Evolutionary conservation across 192 early-diverging fungal species (phyloP).

Genomic region (Gryganskiella cystojenkinii): DNA sequence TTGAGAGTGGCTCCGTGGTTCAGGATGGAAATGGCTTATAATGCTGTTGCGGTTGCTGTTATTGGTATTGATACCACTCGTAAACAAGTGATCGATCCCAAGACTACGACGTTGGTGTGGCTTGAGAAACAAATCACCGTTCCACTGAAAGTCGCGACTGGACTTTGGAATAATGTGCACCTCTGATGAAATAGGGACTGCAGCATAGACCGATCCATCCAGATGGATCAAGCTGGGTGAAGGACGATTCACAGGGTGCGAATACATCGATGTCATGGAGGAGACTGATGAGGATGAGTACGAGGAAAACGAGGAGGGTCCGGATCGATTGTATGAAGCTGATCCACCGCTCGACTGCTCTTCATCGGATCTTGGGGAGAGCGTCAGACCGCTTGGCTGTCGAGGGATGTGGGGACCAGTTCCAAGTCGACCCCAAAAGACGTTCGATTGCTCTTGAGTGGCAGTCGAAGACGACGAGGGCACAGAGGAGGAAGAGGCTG

Average conservation of each 20-base stretch:
- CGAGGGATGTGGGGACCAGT: neutral
- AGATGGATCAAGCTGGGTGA: conserved; percentile 13
- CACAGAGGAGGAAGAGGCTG: neutral
- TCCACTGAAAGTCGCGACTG: conserved; percentile 47
- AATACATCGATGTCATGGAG: neutral
- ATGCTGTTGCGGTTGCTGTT: conserved; percentile 5
- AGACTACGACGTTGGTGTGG: conserved; percentile 43
- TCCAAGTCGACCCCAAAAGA: too few relatives aligned
- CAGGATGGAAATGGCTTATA: too few relatives aligned
- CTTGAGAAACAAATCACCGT: conserved; percentile 48
- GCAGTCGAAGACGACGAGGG: neutral
- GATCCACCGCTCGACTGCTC: neutral
- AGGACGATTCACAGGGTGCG: neutral
- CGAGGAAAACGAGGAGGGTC: conserved; percentile 8
- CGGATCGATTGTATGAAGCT: conserved; percentile 8
- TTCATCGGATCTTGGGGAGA: neutral
- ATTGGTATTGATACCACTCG: neutral
- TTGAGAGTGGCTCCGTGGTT: conserved; percentile 14
- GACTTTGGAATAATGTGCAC: conserved; percentile 50
- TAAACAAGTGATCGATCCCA: conserved; percentile 38
- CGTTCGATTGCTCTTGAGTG: too few relatives aligned
- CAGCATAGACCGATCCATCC: conserved; percentile 45
- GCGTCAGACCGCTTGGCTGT: neutral
- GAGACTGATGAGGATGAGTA: neutral
- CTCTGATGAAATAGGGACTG: conserved; percentile 36